phyloP scores from a whole-genome alignment of 305 asterid genomes.

The Nicotiana rustica region DNA sequence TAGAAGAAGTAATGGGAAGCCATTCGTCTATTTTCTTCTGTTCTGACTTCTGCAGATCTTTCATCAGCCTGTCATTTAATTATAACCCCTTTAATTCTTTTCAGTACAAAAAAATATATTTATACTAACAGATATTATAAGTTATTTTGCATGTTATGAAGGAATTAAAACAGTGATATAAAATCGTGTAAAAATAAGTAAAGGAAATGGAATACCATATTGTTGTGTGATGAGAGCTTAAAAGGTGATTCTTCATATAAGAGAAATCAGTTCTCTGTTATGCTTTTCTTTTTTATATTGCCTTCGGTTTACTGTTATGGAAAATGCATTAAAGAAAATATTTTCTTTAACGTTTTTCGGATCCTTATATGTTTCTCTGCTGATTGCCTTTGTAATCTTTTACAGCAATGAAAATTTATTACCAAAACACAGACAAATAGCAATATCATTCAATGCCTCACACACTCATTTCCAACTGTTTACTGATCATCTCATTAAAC shows the following conservation, averaged over 20 bases:
- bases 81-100: neutral
- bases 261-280: neutral
- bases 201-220: conserved; percentile 9
- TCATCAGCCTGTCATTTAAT: conserved; percentile 32
- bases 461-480: neutral
- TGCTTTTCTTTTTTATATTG: neutral
- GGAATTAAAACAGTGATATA: neutral
- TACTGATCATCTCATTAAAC: neutral
- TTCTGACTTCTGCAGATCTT: conserved; percentile 28
- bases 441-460: neutral
- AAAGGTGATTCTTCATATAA: neutral
- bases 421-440: neutral
- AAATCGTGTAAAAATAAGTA: neutral
- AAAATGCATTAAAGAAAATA: neutral
- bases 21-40: conserved; percentile 33
- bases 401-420: neutral
- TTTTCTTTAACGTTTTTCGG: neutral
- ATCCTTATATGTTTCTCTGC: neutral
- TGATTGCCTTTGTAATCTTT: neutral
- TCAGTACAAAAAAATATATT: too few species aligned
- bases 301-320: neutral
- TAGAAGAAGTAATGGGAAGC: conserved; percentile 38
- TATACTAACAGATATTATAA: neutral
- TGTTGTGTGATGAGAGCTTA: neutral
- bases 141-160: neutral